Evolutionary conservation across 257 asterid genomes (phyloP), one percentile per base, ranked within the genome.

Genomic region (Gardenia jasminoides): DNA sequence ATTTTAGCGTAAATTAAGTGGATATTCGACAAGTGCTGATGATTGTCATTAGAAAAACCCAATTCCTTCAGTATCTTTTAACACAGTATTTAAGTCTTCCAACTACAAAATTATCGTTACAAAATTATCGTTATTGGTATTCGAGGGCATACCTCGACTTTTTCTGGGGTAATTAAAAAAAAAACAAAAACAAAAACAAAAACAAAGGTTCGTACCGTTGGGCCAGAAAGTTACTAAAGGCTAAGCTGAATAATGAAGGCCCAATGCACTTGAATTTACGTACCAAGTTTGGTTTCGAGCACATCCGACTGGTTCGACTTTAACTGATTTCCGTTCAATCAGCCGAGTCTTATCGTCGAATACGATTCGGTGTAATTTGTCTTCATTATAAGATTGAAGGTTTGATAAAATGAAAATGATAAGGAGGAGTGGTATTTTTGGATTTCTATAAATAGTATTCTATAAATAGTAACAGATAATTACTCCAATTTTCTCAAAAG

Each of bases 261-360:
- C 78, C 56, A 75, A 68, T 41, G 13, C 54, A 43, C n/a, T 26
- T 10, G 46, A 56, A 31, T 41, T 43, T 30, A 30, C 31, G 61
- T 36, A 52, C 48, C 10, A 39, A 22, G 67, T 62, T 79, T 36
- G 50, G 52, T 59, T 59, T 19, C 10, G 56, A n/a, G 74, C 82
- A 30, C 11, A 79, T 33, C 24, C 30, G n/a, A 43, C 41, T 59
- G 19, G 70, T 78, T 70, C 65, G 28, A 31, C 82, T 78, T 78
- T 70, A 78, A 70, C 82, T 1, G 72, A 78, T 56, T 43, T 76
- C 30, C 10, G 64, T 59, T 58, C 50, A 58, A 4, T 26, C 31
- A 4, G n/a, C n/a, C n/a, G 15, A 54, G 4, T 39, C 76, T 36
- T 30, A 67, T 31, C 67, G 4, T 22, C 22, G 3, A 0, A 3